Percentiles rank a stretch among this genome's conserved stretches.
These are phyloP conservation scores for Haplographium delicatum DNA, from an alignment of 495 filamentous ascomycete genomes.

Conservation along the genomic window DNA sequence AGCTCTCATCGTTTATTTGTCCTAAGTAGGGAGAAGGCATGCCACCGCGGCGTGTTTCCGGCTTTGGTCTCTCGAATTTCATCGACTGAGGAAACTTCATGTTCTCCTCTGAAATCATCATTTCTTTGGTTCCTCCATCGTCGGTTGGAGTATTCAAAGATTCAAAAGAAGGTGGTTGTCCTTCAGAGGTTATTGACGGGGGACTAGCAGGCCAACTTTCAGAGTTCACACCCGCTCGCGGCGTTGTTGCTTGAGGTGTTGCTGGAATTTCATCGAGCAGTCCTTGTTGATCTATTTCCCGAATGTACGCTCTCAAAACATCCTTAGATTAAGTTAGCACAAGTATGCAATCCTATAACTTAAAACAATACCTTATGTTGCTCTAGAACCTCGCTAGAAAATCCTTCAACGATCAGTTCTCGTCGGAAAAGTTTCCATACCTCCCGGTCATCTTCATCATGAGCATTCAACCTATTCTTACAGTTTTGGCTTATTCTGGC, in stretches of 20 bases:
- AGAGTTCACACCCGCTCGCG: background rate
- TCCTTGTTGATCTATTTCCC: constrained; percentile 39
- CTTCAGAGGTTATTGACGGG: background rate
- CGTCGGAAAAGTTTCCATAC: constrained; percentile 48
- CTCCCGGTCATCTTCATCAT: constrained; percentile 39
- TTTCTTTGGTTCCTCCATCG: constrained; percentile 16
- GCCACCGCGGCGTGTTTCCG: constrained; percentile 23
- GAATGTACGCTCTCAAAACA: constrained; percentile 49
- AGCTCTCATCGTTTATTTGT: no score
- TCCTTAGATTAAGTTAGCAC: constrained; percentile 30
- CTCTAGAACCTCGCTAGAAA: constrained; percentile 41
- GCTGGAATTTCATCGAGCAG: constrained; percentile 14
- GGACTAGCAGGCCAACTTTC: constrained; percentile 3
- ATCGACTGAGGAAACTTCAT: constrained; percentile 36
- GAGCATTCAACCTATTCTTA: constrained; percentile 31
- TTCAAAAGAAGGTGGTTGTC: constrained; percentile 12
- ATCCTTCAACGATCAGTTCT: constrained; percentile 48
- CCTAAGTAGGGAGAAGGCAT: no score
- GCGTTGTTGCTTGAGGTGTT: background rate
- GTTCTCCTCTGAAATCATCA: constrained; percentile 29
- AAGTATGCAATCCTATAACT: constrained; percentile 7
- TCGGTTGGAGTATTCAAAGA: constrained; percentile 13
- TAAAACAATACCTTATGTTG: constrained; percentile 41
- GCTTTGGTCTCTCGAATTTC: constrained; percentile 31
- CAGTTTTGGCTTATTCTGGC: constrained; percentile 36